Conservation (phyloP, 2,329 filamentous ascomycete genomes). For the Whalleya microplaca region DNA sequence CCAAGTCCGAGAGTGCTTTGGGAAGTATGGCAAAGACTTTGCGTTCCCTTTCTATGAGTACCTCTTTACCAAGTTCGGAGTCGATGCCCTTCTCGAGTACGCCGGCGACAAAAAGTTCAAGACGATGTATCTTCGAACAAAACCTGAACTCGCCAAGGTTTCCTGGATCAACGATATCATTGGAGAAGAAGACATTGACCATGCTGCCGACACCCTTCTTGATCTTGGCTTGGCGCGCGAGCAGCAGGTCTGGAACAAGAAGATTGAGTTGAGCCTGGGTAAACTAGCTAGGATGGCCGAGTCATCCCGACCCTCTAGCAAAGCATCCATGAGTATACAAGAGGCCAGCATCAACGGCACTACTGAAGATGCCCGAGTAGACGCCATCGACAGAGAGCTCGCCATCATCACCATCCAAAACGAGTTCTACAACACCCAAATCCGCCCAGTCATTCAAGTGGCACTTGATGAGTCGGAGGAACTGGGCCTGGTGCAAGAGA, state of each 20-base stretch:
- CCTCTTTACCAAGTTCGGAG: constrained; percentile 68
- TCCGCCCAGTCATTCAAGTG: constrained; percentile 67
- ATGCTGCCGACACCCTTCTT: constrained; percentile 73
- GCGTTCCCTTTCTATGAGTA: constrained; percentile 80
- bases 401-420: constrained; percentile 80
- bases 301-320: constrained; percentile 40
- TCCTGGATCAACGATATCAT: constrained; percentile 95
- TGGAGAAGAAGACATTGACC: constrained; percentile 72
- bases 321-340: constrained; percentile 34
- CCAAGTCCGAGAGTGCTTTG: constrained; percentile 58
- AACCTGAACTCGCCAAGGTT: constrained; percentile 73
- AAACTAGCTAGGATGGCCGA: constrained; percentile 79
- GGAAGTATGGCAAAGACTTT: constrained; percentile 67
- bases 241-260: constrained; percentile 86
- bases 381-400: constrained; percentile 65
- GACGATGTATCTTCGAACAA: constrained; percentile 76
- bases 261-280: constrained; percentile 86
- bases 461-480: constrained; percentile 83
- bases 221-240: constrained; percentile 73
- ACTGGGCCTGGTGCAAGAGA: constrained; percentile 73
- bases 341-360: constrained; percentile 29
- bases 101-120: constrained; percentile 71
- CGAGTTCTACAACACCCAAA: constrained; percentile 66
- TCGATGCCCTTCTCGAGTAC: constrained; percentile 72
- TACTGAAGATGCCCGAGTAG: constrained; percentile 40